Evolutionary conservation across 2,329 filamentous ascomycete species (phyloP).

Genomic region (Paracoccidioides brasiliensis): DNA sequence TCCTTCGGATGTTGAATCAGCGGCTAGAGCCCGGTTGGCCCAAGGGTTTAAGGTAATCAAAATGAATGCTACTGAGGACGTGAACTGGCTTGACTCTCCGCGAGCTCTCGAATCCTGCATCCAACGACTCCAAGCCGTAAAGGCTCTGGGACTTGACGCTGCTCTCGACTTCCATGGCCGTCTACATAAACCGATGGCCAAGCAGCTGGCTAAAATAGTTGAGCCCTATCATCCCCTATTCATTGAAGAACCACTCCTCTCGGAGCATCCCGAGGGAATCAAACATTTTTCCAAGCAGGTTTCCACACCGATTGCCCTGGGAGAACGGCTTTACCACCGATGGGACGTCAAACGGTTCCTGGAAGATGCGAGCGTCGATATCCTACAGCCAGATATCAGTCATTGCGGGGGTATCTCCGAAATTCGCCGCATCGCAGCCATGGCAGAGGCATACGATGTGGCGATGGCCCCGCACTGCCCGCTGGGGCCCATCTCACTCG

Average conservation of each 20-base stretch:
- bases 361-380: constrained; percentile 53
- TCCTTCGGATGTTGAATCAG: constrained; percentile 50
- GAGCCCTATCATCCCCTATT: constrained; percentile 60
- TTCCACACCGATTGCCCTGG: constrained; percentile 54
- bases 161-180: constrained; percentile 69
- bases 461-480: constrained; percentile 63
- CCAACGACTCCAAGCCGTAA: constrained; percentile 55
- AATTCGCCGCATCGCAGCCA: constrained; percentile 52
- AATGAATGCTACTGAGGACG: constrained; percentile 67
- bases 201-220: constrained; percentile 54
- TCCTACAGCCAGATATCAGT: constrained; percentile 59
- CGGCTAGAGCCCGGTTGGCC: constrained; percentile 38
- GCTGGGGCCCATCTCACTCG: constrained; percentile 58
- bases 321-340: constrained; percentile 56
- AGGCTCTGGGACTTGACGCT: constrained; percentile 55
- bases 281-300: constrained; percentile 46
- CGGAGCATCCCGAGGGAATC: constrained; percentile 55
- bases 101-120: constrained; percentile 49
- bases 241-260: constrained; percentile 60
- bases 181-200: constrained; percentile 68
- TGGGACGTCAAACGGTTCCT: constrained; percentile 65
- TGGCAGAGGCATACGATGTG: constrained; percentile 62
- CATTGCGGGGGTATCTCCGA: constrained; percentile 64
- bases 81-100: constrained; percentile 66
- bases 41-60: constrained; percentile 42